phyloP scores from a whole-genome alignment of 441 rosid species.

The Adansonia grandidieri region DNA sequence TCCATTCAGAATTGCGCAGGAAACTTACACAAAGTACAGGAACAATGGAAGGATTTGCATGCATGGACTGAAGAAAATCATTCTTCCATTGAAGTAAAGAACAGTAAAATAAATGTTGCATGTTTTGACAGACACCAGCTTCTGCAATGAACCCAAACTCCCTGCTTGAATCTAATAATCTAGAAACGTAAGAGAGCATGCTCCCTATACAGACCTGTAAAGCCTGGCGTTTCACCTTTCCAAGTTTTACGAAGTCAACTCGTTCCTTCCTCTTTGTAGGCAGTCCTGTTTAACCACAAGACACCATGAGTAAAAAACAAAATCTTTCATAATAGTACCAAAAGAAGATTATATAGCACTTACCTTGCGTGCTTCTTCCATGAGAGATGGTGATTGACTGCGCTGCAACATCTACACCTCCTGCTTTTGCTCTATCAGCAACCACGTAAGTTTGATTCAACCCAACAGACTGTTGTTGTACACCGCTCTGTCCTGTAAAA shows the following conservation, averaged over 20 bases:
- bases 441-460: constrained; percentile 36
- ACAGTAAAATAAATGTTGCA: constrained; percentile 2
- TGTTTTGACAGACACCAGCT: neutral
- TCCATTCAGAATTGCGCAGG: constrained; percentile 1
- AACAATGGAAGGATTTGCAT: neutral
- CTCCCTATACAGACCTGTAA: constrained; percentile 41
- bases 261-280: constrained; percentile 64
- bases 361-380: constrained; percentile 35
- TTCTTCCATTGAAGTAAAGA: neutral
- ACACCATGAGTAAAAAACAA: constrained; percentile 18
- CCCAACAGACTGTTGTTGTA: constrained; percentile 39
- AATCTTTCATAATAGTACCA: constrained; percentile 9
- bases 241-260: constrained; percentile 43
- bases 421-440: constrained; percentile 36
- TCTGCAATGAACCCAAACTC: constrained; percentile 3
- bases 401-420: constrained; percentile 36
- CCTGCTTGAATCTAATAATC: neutral
- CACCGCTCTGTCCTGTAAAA: constrained; percentile 33
- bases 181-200: neutral
- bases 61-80: neutral
- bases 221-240: constrained; percentile 43
- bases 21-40: neutral
- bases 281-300: constrained; percentile 41
- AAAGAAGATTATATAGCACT: constrained; percentile 25
- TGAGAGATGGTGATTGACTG: constrained; percentile 12